Conservation (phyloP, 108 stramenopile genomes). For the Tribonema minus region DNA sequence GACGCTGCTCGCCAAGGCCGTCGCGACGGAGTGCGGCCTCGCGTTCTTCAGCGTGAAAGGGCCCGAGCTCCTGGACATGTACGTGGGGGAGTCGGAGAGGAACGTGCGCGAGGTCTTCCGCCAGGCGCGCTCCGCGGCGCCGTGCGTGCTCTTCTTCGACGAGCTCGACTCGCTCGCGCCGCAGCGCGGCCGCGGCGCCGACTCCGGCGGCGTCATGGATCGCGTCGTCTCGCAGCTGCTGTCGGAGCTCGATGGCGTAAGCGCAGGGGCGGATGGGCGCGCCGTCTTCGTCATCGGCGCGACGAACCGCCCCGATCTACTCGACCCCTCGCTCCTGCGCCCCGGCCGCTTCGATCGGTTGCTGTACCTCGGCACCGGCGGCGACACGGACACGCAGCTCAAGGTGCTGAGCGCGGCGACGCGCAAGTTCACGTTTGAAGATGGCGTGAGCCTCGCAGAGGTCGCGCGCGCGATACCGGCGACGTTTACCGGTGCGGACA, state of each 20-base stretch:
- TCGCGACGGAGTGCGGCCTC: conserved; percentile 91
- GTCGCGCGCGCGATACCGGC: conserved; percentile 55
- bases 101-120: conserved; percentile 96
- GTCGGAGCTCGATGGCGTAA: conserved; percentile 71
- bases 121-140: conserved; percentile 38
- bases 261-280: neutral
- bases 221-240: conserved; percentile 80
- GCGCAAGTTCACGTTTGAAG: conserved; percentile 74
- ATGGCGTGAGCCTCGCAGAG: conserved; percentile 43
- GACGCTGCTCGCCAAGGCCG: conserved; percentile 62
- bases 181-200: conserved; percentile 71
- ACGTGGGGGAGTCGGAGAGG: conserved; percentile 93
- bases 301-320: conserved; percentile 50
- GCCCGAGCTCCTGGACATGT: conserved; percentile 92
- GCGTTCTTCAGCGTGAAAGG: conserved; percentile 96
- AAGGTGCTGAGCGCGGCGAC: conserved; percentile 74
- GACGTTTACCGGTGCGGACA: conserved; percentile 81
- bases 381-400: conserved; percentile 55
- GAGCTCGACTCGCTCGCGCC: conserved; percentile 77
- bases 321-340: conserved; percentile 45
- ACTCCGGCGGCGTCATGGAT: conserved; percentile 89
- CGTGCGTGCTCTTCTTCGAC: conserved; percentile 90
- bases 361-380: conserved; percentile 75
- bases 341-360: conserved; percentile 51
- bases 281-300: conserved; percentile 48